Percentiles rank a stretch among this genome's conserved stretches.
Conservation (phyloP, 2,329 filamentous ascomycete species). For the Penicillium olsonii region DNA sequence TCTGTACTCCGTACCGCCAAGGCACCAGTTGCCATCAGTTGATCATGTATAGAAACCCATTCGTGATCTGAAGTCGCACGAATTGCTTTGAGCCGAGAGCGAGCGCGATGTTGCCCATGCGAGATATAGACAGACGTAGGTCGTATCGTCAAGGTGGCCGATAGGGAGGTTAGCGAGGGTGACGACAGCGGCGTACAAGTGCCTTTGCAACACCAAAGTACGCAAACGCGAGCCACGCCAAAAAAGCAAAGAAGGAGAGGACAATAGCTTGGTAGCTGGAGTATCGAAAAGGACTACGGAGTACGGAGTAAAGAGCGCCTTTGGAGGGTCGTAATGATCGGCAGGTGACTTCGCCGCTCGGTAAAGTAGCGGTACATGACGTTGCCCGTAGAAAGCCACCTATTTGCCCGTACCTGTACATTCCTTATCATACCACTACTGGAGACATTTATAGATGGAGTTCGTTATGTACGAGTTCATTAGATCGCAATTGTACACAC, state of each 20-base stretch:
- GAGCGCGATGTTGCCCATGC: constrained; percentile 4
- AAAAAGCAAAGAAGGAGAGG: too few relatives aligned
- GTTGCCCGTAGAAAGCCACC: constrained; percentile 5
- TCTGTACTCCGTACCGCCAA: constrained; percentile 31
- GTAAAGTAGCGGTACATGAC: constrained; percentile 24
- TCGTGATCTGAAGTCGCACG: constrained; percentile 36
- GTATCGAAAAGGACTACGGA: too few relatives aligned
- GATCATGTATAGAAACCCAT: constrained; percentile 36
- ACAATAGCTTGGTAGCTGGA: too few relatives aligned
- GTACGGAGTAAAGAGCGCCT: background rate
- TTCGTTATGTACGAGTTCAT: constrained; percentile 7
- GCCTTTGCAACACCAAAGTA: constrained; percentile 4
- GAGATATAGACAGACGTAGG: constrained; percentile 2
- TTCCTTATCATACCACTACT: too few relatives aligned
- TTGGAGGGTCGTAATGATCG: constrained; percentile 18
- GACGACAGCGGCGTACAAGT: constrained; percentile 22
- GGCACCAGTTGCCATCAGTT: constrained; percentile 38
- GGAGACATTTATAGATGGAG: too few relatives aligned
- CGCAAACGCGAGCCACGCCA: background rate
- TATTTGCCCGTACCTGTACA: constrained; percentile 12
- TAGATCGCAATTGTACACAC: constrained; percentile 15
- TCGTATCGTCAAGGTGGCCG: constrained; percentile 7
- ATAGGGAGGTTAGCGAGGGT: constrained; percentile 21
- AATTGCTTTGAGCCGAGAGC: constrained; percentile 18
- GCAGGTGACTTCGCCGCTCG: constrained; percentile 27